Evolutionary conservation across 768 basidiomycete species (phyloP).

Genomic region (Hortiboletus campestris): DNA sequence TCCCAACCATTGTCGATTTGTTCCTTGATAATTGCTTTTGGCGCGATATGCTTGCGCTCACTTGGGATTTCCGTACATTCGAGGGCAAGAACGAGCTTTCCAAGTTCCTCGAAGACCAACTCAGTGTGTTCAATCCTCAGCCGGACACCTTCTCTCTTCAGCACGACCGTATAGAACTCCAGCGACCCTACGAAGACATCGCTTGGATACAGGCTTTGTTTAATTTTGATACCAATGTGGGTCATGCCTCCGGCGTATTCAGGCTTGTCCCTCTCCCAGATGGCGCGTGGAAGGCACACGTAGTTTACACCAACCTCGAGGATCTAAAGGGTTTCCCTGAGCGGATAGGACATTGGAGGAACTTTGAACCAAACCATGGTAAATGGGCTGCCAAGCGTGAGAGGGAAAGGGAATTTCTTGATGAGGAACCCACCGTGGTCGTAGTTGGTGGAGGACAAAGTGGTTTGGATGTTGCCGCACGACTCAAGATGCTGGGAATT

Average conservation of each 20-base stretch:
- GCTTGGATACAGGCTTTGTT: slow-evolving; percentile 45
- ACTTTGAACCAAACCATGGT: slow-evolving; percentile 37
- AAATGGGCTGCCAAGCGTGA: slow-evolving; percentile 31
- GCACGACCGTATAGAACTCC: slow-evolving; percentile 16
- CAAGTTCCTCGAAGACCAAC: slow-evolving; percentile 47
- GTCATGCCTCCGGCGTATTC: slow-evolving; percentile 42
- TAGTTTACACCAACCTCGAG: slow-evolving; percentile 51
- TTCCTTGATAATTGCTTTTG: slow-evolving; percentile 44
- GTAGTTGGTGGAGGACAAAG: slow-evolving; percentile 52
- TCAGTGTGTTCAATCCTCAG: slow-evolving; percentile 27
- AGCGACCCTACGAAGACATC: slow-evolving; percentile 35
- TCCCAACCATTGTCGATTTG: slow-evolving; percentile 34
- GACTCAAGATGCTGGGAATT: slow-evolving; percentile 38
- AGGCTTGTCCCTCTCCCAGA: slow-evolving; percentile 44
- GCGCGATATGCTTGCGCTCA: slow-evolving; percentile 61
- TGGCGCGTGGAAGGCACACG: slow-evolving; percentile 47
- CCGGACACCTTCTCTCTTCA: slow-evolving; percentile 24
- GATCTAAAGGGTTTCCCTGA: slow-evolving; percentile 47
- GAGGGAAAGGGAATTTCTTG: slow-evolving; percentile 29
- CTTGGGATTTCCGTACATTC: slow-evolving; percentile 64
- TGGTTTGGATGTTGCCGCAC: slow-evolving; percentile 57
- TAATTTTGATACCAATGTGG: slow-evolving; percentile 43
- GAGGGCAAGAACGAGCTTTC: slow-evolving; percentile 40
- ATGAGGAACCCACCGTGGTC: slow-evolving; percentile 50
- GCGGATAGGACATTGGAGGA: slow-evolving; percentile 42